Evolutionary conservation across 139 green algal genomes (phyloP).

Genomic region (Diplosphaera chodatii): DNA sequence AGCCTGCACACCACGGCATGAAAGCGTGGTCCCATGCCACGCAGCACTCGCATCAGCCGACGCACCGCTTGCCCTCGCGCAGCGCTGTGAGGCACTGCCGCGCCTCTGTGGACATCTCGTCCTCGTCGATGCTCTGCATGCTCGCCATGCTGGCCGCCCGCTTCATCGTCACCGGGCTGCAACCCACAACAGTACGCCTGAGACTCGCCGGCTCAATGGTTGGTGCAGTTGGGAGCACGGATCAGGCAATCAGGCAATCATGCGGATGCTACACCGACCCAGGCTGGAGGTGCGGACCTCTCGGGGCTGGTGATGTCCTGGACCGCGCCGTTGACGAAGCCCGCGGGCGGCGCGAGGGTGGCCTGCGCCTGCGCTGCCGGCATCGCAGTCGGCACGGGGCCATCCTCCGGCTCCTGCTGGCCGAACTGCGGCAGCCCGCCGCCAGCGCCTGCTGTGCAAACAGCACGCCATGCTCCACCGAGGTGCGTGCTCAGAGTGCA

Average conservation of each 20-base stretch:
- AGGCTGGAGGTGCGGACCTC: no score
- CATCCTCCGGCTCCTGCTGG: neutral
- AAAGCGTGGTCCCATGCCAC: no score
- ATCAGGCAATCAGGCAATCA: no score
- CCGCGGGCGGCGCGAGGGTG: neutral
- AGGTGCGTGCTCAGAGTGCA: no score
- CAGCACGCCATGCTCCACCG: no score
- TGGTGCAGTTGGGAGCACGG: no score
- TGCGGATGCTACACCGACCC: no score
- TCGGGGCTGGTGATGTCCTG: neutral
- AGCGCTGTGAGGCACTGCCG: constrained; percentile 56
- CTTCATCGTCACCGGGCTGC: neutral
- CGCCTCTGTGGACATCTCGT: constrained; percentile 60
- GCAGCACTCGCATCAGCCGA: no score
- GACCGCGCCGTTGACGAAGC: neutral
- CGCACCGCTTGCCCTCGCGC: constrained; percentile 69
- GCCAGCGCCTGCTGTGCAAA: neutral
- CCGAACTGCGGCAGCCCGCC: no score
- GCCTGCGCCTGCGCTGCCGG: neutral
- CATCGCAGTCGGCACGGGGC: neutral
- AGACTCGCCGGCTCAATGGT: no score
- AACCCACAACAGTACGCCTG: no score
- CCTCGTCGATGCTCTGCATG: constrained; percentile 64
- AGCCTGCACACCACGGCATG: no score
- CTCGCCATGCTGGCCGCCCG: constrained; percentile 13